Conservation (phyloP, 805 yeast species). For the Debaryomyces prosopidis region DNA sequence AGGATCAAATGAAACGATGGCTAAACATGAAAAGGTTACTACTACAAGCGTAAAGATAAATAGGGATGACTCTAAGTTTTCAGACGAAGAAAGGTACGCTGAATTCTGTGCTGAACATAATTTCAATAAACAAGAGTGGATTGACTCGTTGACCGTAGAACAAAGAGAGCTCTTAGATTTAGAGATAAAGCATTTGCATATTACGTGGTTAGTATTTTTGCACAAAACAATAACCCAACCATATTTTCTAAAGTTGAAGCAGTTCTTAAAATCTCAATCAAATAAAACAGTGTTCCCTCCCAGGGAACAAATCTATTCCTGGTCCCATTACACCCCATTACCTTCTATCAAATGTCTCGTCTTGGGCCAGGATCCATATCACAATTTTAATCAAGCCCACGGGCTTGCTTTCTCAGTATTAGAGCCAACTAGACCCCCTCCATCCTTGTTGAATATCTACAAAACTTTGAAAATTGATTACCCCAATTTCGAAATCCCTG, state of each 20-base stretch:
- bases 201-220: slow-evolving; percentile 74
- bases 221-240: slow-evolving; percentile 78
- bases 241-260: slow-evolving; percentile 73
- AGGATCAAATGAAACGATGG: neutral
- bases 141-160: slow-evolving; percentile 46
- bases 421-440: slow-evolving; percentile 77
- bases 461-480: slow-evolving; percentile 67
- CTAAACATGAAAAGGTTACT: neutral
- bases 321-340: slow-evolving; percentile 86
- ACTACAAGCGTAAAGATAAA: too few relatives aligned
- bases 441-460: slow-evolving; percentile 84
- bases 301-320: slow-evolving; percentile 73
- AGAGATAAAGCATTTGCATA: slow-evolving; percentile 71
- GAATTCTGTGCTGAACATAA: slow-evolving; percentile 15
- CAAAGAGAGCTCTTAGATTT: slow-evolving; percentile 53
- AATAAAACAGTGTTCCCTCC: slow-evolving; percentile 75
- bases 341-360: slow-evolving; percentile 72
- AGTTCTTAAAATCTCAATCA: slow-evolving; percentile 54
- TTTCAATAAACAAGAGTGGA: slow-evolving; percentile 57
- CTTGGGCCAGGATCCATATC: slow-evolving; percentile 97
- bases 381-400: slow-evolving; percentile 89
- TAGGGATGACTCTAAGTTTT: neutral
- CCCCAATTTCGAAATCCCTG: slow-evolving; percentile 67
- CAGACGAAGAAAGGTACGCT: slow-evolving; percentile 9
- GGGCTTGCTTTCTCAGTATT: slow-evolving; percentile 92